Evolutionary conservation across 257 asterid species (phyloP).

Genomic region (Petrea volubilis): DNA sequence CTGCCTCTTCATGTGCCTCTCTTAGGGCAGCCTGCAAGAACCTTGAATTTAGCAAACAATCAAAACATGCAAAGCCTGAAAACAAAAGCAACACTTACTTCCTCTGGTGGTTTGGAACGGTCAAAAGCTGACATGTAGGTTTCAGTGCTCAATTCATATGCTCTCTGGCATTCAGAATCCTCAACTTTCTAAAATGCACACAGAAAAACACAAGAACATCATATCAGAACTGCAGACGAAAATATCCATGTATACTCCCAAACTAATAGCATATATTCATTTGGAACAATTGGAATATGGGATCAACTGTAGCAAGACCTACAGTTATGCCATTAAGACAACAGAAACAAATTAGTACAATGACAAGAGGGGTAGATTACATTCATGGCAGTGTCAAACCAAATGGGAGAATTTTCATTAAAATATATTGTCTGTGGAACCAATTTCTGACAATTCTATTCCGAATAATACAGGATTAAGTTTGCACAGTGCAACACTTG

Average conservation of each 20-base stretch:
- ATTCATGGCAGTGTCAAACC: not conserved
- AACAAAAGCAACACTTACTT: conserved; percentile 57
- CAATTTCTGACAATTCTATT: not conserved
- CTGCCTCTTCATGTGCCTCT: conserved; percentile 96
- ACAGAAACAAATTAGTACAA: conserved; percentile 12
- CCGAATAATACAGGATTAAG: not conserved
- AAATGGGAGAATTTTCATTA: not conserved
- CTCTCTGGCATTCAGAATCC: conserved; percentile 98
- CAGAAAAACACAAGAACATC: not conserved
- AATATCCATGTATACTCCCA: not conserved
- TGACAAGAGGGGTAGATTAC: not conserved
- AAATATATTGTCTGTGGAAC: not conserved
- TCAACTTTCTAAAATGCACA: conserved; percentile 71
- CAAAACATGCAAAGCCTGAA: not conserved
- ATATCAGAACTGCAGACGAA: not conserved
- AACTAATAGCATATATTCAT: not conserved
- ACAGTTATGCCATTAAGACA: conserved; percentile 7
- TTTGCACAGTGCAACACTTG: not conserved
- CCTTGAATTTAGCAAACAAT: conserved; percentile 29
- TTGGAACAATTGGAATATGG: not conserved
- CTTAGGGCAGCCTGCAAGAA: conserved; percentile 72
- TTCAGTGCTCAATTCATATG: conserved; percentile 79
- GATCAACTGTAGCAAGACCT: not conserved
- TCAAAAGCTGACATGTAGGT: conserved; percentile 74
- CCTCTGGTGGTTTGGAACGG: conserved; percentile 90